Conservation (phyloP, 345 rosid species). For the Firmiana major region DNA sequence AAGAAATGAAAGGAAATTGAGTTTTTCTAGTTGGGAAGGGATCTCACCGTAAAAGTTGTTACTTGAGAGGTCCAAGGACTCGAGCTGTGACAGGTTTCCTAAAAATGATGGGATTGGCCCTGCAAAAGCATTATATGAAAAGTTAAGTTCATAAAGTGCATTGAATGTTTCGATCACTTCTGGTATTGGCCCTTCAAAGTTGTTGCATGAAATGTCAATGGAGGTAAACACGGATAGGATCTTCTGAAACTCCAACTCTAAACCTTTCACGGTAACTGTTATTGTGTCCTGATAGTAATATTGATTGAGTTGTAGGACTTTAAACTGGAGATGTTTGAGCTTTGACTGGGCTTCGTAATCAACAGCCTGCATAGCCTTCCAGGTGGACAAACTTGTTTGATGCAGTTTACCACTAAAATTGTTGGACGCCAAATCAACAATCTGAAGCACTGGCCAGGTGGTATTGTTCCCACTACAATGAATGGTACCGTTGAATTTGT, state of each 20-base stretch:
- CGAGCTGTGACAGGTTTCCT: slow-evolving; percentile 20
- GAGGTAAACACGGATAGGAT: slow-evolving; percentile 41
- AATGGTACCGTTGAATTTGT: slow-evolving; percentile 15
- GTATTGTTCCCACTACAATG: neutral
- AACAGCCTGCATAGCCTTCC: slow-evolving; percentile 33
- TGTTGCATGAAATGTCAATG: slow-evolving; percentile 35
- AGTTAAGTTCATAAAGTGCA: slow-evolving; percentile 24
- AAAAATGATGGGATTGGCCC: slow-evolving; percentile 19
- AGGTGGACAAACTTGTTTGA: neutral
- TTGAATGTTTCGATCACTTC: slow-evolving; percentile 13
- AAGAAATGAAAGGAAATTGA: slow-evolving; percentile 30
- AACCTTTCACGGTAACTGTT: slow-evolving; percentile 40
- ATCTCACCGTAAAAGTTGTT: slow-evolving; percentile 24
- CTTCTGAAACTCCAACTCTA: slow-evolving; percentile 34
- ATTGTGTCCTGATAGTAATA: slow-evolving; percentile 33
- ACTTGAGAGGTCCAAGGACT: slow-evolving; percentile 33
- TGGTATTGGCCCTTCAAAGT: slow-evolving; percentile 28
- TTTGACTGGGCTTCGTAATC: neutral
- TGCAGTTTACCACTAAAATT: slow-evolving; percentile 26
- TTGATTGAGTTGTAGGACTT: neutral
- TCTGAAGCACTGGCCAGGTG: slow-evolving; percentile 33
- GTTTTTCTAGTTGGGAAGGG: slow-evolving; percentile 18
- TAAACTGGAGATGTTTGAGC: slow-evolving; percentile 16
- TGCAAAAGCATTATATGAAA: slow-evolving; percentile 25
- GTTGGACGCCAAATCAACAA: slow-evolving; percentile 37